Conservation (phyloP, 2,329 filamentous ascomycete genomes). For the Pseudogymnoascus sp. region DNA sequence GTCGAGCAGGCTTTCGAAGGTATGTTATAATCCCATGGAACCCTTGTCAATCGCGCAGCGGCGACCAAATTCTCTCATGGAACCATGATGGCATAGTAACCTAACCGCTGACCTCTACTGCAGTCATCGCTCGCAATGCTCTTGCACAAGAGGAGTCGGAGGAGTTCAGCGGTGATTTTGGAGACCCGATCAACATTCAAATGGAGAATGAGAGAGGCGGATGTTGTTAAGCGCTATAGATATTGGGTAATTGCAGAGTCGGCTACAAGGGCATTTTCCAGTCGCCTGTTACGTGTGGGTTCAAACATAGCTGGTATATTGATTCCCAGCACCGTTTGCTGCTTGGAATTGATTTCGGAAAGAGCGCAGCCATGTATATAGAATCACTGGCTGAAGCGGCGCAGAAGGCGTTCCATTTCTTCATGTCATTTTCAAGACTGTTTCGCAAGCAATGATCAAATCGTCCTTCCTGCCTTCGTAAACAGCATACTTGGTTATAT, state of each 20-base stretch:
- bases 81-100: not conserved
- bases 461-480: not conserved
- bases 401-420: constrained; percentile 7
- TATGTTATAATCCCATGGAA: constrained; percentile 26
- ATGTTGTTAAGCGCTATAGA: constrained; percentile 63
- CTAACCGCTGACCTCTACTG: not conserved
- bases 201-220: constrained; percentile 89
- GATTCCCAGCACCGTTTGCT: constrained; percentile 10
- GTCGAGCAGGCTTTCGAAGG: constrained; percentile 79
- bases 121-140: constrained; percentile 93
- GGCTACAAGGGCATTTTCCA: not conserved
- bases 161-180: constrained; percentile 95
- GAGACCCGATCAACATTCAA: constrained; percentile 96
- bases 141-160: constrained; percentile 95
- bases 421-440: not conserved
- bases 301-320: constrained; percentile 13
- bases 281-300: not conserved
- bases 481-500: not conserved
- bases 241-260: constrained; percentile 4
- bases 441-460: not conserved
- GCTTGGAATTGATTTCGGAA: not conserved
- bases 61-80: constrained; percentile 14
- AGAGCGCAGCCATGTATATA: constrained; percentile 7
- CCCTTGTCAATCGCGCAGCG: constrained; percentile 9
- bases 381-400: constrained; percentile 6